Base-by-base conservation (phyloP, 2,329 filamentous ascomycete genomes). In the Ophiognomonia clavigignenti-juglandacearum region DNA sequence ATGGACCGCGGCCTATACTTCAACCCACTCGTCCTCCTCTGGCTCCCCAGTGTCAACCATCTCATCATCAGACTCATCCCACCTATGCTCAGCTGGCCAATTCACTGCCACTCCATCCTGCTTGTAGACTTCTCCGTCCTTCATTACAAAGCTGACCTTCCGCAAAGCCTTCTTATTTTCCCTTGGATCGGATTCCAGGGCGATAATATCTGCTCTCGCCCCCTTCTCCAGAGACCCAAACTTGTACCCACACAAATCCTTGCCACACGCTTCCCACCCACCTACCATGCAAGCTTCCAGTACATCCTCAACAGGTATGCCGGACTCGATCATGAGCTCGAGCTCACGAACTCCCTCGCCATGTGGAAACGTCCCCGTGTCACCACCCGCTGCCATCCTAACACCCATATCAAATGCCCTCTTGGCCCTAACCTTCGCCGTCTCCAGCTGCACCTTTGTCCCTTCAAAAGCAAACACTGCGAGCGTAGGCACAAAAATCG, bases 251-350 rank as follows among this genome's bases (percentile, higher is more conserved):
- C 70, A 75, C 39, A 67, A 63, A 27, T 78, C 72, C 3, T 66
- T 69, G 1, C 77, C 76, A 50, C 77, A 80, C 6, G 74, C 68
- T 48, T 78, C 69, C 75, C 76, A 80, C 0, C 77, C 78, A 19
- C 68, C 69, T 3, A 80, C 52, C 6, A 72, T 78, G 13, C 67
- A 70, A 4, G 73, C 69, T 46, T 71, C 68, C 24, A 80, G 58
- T 1, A 74, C 71, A 35, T 78, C 73, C 22, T 64, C 67, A 0
- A 78, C 50, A 0, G 73, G 70, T 2, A 81, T 59, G 0, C 75
- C 76, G 5, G 74, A 71, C 34, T 72, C 63, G 0, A 72, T 56
- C 64, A 80, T 65, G n/a, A 80, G 59, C 57, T 80, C 77, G 48
- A 79, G 54, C 57, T 81, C 77, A 4, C 75, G 57, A 0, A 59